These are phyloP conservation scores for Lactifluus hygrophoroides DNA, from an alignment of 768 basidiomycete genomes.

Conservation along the genomic window DNA sequence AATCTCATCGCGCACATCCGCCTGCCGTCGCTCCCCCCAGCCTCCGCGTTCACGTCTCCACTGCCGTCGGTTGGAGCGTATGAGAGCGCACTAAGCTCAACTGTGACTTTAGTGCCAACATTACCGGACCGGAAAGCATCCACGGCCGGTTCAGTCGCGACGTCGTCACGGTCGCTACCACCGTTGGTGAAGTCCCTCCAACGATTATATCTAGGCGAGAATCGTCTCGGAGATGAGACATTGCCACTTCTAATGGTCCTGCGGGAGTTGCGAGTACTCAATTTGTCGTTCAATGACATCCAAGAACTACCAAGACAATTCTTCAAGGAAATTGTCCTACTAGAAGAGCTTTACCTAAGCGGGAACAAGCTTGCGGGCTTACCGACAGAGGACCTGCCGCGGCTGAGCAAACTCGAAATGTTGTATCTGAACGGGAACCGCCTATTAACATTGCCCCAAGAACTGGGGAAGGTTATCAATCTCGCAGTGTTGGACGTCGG, in stretches of 20 bases:
- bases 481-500: slow-evolving; percentile 85
- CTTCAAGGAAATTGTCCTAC: slow-evolving; percentile 55
- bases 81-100: slow-evolving; percentile 13
- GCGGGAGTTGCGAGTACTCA: slow-evolving; percentile 71
- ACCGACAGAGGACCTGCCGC: slow-evolving; percentile 81
- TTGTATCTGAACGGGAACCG: slow-evolving; percentile 92
- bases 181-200: slow-evolving; percentile 66
- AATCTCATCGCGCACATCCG: slow-evolving; percentile 74
- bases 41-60: slow-evolving; percentile 22
- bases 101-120: slow-evolving; percentile 1
- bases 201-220: slow-evolving; percentile 84
- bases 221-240: slow-evolving; percentile 71
- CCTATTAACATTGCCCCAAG: slow-evolving; percentile 85
- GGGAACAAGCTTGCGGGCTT: slow-evolving; percentile 91
- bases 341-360: slow-evolving; percentile 87
- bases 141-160: slow-evolving; percentile 24
- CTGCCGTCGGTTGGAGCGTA: neutral
- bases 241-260: slow-evolving; percentile 69
- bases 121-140: slow-evolving; percentile 39
- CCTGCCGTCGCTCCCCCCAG: slow-evolving; percentile 36
- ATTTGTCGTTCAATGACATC: slow-evolving; percentile 92
- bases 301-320: slow-evolving; percentile 77
- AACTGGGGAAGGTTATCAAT: slow-evolving; percentile 73
- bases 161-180: slow-evolving; percentile 30
- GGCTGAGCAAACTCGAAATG: slow-evolving; percentile 55